A percentile compares a stretch with the other conserved stretches of the same genome.
Conservation (phyloP, 179 eudicot genomes). For the Heliamphora pulchella region DNA sequence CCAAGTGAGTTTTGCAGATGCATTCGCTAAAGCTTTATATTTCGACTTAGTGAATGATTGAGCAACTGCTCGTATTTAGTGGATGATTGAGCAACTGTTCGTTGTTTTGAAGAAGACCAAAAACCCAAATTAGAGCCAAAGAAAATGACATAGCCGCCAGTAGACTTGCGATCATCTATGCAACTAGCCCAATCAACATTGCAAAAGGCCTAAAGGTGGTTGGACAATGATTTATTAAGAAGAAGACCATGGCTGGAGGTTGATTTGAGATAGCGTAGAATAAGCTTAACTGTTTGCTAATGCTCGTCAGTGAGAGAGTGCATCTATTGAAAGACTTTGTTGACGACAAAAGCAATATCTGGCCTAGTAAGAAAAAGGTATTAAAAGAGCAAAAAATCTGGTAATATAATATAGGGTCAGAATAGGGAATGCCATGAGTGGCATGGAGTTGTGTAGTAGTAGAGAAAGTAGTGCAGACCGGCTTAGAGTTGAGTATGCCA, state of each 20-base stretch:
- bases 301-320: neutral
- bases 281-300: conserved; percentile 8
- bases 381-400: neutral
- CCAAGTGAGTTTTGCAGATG: neutral
- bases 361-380: conserved; percentile 5
- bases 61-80: neutral
- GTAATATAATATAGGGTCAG: neutral
- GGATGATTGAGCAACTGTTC: too few species aligned
- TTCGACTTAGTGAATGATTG: neutral
- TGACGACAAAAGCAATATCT: conserved; percentile 5
- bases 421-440: neutral
- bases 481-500: too few species aligned
- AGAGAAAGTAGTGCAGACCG: too few species aligned
- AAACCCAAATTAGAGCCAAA: neutral
- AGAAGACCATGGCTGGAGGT: neutral
- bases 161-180: too few species aligned
- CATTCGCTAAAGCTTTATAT: neutral
- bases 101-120: neutral
- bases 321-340: conserved; percentile 13
- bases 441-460: too few species aligned
- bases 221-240: neutral
- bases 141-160: too few species aligned
- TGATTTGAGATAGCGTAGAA: neutral
- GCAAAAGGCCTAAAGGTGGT: neutral
- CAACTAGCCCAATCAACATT: neutral